Evolutionary conservation across 2,329 filamentous ascomycete genomes (phyloP).

Genomic region (Ophiostoma triangulosporum): DNA sequence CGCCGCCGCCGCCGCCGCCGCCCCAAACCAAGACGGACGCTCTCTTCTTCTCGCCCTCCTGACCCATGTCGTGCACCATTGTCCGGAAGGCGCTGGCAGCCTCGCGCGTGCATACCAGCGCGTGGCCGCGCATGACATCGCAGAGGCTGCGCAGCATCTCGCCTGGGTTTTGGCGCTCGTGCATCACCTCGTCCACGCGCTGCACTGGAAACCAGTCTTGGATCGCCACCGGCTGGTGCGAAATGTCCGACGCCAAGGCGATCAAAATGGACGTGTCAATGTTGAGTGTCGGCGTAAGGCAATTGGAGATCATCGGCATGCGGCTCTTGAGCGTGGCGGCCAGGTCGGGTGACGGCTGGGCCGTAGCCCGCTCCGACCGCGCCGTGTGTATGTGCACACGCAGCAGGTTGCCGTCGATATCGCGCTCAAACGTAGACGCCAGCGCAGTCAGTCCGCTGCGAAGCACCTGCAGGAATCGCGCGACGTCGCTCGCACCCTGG

Average conservation of each 20-base stretch:
- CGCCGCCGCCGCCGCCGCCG: too few species aligned
- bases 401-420: conserved; percentile 15
- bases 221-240: conserved; percentile 32
- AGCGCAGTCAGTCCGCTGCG: conserved; percentile 3
- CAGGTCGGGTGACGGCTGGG: conserved; percentile 11
- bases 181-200: conserved; percentile 49
- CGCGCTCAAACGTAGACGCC: background rate
- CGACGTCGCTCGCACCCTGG: conserved; percentile 14
- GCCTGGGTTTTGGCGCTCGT: conserved; percentile 48
- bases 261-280: conserved; percentile 59
- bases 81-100: conserved; percentile 53
- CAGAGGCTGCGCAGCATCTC: conserved; percentile 43
- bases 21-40: conserved; percentile 35
- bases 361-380: conserved; percentile 15
- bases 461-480: conserved; percentile 17
- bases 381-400: conserved; percentile 18
- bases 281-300: conserved; percentile 30
- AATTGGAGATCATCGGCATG: conserved; percentile 15
- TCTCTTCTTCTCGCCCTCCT: conserved; percentile 43
- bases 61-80: conserved; percentile 51
- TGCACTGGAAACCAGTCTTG: conserved; percentile 37
- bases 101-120: conserved; percentile 52
- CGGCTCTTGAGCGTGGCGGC: conserved; percentile 14
- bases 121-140: conserved; percentile 40
- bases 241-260: conserved; percentile 60